A percentile compares a stretch with the other conserved stretches of the same genome.
Conservation (phyloP, 192 early-diverging fungal genomes). For the Jimgerdemannia lactiflua region DNA sequence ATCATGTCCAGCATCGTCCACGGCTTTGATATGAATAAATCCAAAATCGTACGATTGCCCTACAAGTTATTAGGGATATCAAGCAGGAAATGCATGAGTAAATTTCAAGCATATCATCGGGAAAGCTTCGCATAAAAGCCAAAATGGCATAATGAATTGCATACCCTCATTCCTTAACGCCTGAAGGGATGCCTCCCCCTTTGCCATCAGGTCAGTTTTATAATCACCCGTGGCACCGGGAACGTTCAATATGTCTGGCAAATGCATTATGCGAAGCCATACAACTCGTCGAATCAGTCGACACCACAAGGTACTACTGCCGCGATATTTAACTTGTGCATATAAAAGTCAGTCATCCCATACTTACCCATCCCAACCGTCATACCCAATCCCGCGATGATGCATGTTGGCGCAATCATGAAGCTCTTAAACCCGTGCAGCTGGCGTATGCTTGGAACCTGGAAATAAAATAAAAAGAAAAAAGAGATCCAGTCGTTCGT, state of each 20-base stretch:
- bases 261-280: too few relatives aligned
- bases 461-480: background rate
- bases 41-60: conserved; percentile 24
- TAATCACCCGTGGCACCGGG: conserved; percentile 31
- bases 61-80: background rate
- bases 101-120: background rate
- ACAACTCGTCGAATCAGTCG: too few relatives aligned
- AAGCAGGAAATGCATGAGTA: background rate
- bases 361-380: conserved; percentile 24
- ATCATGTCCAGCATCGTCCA: conserved; percentile 35
- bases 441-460: conserved; percentile 18
- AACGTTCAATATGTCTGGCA: conserved; percentile 15
- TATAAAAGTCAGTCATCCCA: background rate
- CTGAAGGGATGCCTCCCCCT: conserved; percentile 14
- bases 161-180: background rate
- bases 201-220: conserved; percentile 20
- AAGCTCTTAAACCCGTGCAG: conserved; percentile 23
- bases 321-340: too few relatives aligned
- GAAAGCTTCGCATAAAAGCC: background rate
- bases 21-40: conserved; percentile 32
- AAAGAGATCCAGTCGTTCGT: background rate
- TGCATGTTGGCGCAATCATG: conserved; percentile 32
- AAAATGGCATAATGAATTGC: background rate
- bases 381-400: conserved; percentile 33
- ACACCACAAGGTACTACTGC: too few relatives aligned